Evolutionary conservation across 108 stramenopile species (phyloP).

Genomic region (Aurantiochytrium sp.): DNA sequence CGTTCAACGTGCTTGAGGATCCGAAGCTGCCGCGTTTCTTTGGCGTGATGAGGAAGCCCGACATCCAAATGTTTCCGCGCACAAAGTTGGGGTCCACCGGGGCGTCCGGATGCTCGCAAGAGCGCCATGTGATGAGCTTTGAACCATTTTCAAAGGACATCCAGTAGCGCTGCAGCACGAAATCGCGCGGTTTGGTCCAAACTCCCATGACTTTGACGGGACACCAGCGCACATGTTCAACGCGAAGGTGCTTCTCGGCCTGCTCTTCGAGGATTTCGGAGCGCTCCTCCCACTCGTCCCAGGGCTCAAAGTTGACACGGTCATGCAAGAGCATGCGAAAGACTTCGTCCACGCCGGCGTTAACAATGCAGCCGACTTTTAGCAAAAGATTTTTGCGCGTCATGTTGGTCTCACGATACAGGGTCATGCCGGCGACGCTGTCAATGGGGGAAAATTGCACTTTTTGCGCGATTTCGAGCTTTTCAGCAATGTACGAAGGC

Average conservation of each 20-base stretch:
- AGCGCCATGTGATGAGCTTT: conserved; percentile 6
- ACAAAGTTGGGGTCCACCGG: neutral
- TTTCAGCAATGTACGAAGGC: neutral
- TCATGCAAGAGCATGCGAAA: neutral
- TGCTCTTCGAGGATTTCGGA: neutral
- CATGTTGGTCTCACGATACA: neutral
- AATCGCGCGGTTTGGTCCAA: conserved; percentile 6
- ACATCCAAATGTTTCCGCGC: neutral
- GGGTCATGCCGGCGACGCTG: neutral
- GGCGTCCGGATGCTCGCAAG: neutral
- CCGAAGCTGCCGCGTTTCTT: neutral
- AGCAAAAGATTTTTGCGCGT: neutral
- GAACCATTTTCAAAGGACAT: conserved; percentile 12
- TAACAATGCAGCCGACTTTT: neutral
- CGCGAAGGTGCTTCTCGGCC: neutral
- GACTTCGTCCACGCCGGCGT: neutral
- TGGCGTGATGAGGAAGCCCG: conserved; percentile 8
- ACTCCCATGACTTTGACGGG: neutral
- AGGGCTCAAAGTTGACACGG: neutral
- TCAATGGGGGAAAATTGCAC: neutral
- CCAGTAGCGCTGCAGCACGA: conserved; percentile 13
- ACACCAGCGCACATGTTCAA: neutral
- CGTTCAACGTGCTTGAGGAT: neutral
- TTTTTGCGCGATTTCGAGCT: neutral
- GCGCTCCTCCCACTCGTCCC: conserved; percentile 9